These are phyloP conservation scores for Mucor plumbeus DNA, from an alignment of 371 early-diverging fungal genomes.

Conservation along the genomic window DNA sequence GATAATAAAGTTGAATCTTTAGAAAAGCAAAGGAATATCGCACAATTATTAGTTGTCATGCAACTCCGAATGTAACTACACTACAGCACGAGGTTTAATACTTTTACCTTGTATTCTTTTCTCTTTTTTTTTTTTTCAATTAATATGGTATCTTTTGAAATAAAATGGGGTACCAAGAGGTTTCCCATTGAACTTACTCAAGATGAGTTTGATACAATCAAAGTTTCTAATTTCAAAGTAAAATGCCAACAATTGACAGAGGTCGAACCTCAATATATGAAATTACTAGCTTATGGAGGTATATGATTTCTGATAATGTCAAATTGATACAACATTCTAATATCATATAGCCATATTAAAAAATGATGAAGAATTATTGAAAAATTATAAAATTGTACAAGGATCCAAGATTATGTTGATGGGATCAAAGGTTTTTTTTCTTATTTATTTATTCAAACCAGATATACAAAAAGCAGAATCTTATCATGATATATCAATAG, in stretches of 20 bases:
- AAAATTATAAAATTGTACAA: constrained; percentile 17
- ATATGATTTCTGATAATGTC: neutral
- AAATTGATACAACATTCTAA: neutral
- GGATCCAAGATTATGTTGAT: constrained; percentile 27
- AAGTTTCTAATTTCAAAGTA: constrained; percentile 15
- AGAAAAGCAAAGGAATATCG: neutral
- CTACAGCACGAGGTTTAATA: neutral
- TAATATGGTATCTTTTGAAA: constrained; percentile 16
- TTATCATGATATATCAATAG: neutral
- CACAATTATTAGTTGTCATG: neutral
- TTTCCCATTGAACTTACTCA: constrained; percentile 14
- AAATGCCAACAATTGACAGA: constrained; percentile 21
- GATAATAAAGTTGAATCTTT: neutral
- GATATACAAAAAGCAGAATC: neutral
- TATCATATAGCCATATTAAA: constrained; percentile 19
- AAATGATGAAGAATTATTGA: constrained; percentile 14
- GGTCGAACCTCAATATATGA: constrained; percentile 19
- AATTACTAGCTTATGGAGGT: constrained; percentile 24
- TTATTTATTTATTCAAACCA: neutral
- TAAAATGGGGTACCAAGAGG: constrained; percentile 17
- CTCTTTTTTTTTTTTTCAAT: neutral
- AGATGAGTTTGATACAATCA: constrained; percentile 15
- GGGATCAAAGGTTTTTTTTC: constrained; percentile 20
- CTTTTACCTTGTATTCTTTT: neutral
- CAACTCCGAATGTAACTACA: neutral